Evolutionary conservation across 2,329 filamentous ascomycete species (phyloP).

Genomic region (Arthrinium puccinioides): DNA sequence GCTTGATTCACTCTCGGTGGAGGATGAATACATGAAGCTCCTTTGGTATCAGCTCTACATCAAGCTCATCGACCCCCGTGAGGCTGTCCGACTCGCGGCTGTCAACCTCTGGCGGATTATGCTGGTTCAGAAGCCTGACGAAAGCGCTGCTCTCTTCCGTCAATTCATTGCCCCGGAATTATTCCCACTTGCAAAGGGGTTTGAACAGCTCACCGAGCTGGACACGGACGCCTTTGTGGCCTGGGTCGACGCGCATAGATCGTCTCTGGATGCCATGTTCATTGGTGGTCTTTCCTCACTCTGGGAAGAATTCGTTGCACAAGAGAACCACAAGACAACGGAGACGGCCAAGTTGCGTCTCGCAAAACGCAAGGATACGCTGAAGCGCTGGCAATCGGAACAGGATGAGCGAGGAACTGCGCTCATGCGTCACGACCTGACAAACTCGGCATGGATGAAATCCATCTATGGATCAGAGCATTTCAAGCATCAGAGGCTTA

Average conservation of each 20-base stretch:
- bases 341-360: constrained; percentile 67
- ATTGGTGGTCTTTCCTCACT: constrained; percentile 70
- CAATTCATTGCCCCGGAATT: constrained; percentile 66
- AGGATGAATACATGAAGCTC: constrained; percentile 75
- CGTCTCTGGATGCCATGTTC: constrained; percentile 75
- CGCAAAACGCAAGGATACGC: constrained; percentile 69
- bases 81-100: constrained; percentile 64
- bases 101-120: constrained; percentile 87
- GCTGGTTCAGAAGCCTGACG: constrained; percentile 84
- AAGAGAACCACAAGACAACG: constrained; percentile 74
- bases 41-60: constrained; percentile 91
- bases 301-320: constrained; percentile 82
- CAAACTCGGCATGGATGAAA: constrained; percentile 85
- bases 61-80: constrained; percentile 68
- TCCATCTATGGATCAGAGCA: constrained; percentile 92
- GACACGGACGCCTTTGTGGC: constrained; percentile 82
- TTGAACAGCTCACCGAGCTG: constrained; percentile 76
- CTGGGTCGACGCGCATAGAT: constrained; percentile 80
- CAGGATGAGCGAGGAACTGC: constrained; percentile 62
- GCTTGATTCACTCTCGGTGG: constrained; percentile 66
- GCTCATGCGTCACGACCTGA: constrained; percentile 74
- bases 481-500: constrained; percentile 78
- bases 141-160: constrained; percentile 66
- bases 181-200: constrained; percentile 63
- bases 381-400: constrained; percentile 73